Conservation (phyloP, 495 filamentous ascomycete species). For the Lasiosphaeria ovina region DNA sequence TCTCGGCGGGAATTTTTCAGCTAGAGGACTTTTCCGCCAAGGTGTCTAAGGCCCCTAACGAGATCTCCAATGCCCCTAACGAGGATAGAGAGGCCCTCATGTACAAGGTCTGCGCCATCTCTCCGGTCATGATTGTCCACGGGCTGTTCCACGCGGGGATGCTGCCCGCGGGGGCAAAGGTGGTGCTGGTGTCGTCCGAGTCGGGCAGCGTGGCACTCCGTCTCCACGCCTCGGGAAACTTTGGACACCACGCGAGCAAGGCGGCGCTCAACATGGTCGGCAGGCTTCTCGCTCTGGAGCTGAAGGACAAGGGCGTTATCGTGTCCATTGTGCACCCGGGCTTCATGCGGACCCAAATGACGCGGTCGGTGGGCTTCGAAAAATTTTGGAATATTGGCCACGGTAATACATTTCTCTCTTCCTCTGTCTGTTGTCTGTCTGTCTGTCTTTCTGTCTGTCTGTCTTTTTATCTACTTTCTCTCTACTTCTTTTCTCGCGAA, state of each 20-base stretch:
- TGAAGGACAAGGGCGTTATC: conserved; percentile 60
- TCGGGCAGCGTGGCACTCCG: conserved; percentile 66
- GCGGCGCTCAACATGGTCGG: conserved; percentile 74
- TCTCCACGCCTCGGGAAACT: conserved; percentile 70
- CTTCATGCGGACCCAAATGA: conserved; percentile 77
- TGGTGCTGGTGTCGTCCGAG: conserved; percentile 67
- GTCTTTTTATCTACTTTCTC: background rate
- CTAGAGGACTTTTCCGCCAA: conserved; percentile 43
- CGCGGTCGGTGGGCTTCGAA: conserved; percentile 66
- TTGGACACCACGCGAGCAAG: conserved; percentile 70
- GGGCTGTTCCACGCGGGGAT: conserved; percentile 54
- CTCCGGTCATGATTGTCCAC: conserved; percentile 64
- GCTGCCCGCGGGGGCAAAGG: conserved; percentile 51
- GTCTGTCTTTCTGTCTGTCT: too few relatives aligned
- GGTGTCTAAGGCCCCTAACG: too few relatives aligned
- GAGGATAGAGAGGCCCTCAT: conserved; percentile 58
- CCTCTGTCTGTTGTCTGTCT: too few relatives aligned
- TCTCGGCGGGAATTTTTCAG: conserved; percentile 67
- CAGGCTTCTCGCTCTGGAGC: conserved; percentile 64
- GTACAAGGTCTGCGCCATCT: conserved; percentile 68
- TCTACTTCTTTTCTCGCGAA: background rate
- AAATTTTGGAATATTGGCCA: conserved; percentile 67
- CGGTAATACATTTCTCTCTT: conserved; percentile 40
- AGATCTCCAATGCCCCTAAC: too few relatives aligned
- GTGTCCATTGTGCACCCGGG: conserved; percentile 70